Evolutionary conservation across 768 basidiomycete genomes (phyloP).

Genomic region (Polyporus arcularius): DNA sequence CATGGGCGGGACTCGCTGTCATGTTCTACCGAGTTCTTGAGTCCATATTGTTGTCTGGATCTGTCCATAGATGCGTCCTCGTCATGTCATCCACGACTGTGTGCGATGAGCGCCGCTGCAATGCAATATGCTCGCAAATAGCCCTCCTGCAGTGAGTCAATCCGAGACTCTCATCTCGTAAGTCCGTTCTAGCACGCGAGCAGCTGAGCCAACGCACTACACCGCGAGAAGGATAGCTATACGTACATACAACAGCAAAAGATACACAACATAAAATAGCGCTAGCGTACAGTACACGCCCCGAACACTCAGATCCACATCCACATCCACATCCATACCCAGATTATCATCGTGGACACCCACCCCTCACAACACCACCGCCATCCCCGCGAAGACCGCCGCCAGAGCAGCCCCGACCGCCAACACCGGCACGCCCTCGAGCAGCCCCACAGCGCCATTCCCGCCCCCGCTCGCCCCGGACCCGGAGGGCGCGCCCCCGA

Average conservation of each 20-base stretch:
- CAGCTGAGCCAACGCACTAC: too few relatives aligned
- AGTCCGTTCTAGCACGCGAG: too few relatives aligned
- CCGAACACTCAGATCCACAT: background rate
- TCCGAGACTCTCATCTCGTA: too few relatives aligned
- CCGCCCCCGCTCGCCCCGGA: background rate
- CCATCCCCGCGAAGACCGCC: background rate
- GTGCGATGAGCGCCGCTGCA: too few relatives aligned
- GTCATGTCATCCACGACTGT: too few relatives aligned
- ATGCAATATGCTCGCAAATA: too few relatives aligned
- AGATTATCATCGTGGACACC: background rate
- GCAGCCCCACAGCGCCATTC: background rate
- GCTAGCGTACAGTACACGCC: background rate
- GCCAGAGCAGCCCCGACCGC: background rate
- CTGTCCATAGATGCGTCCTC: too few relatives aligned
- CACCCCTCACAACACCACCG: background rate
- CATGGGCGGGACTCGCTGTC: too few relatives aligned
- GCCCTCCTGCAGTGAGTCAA: too few relatives aligned
- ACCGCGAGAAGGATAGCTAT: too few relatives aligned
- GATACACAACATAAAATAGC: background rate
- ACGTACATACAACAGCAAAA: background rate
- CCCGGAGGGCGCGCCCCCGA: background rate
- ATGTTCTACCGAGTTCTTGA: too few relatives aligned
- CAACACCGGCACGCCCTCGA: background rate
- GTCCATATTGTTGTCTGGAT: too few relatives aligned
- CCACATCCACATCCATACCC: background rate